Evolutionary conservation across 441 rosid species (phyloP).

Genomic region (Erysimum cheiri): DNA sequence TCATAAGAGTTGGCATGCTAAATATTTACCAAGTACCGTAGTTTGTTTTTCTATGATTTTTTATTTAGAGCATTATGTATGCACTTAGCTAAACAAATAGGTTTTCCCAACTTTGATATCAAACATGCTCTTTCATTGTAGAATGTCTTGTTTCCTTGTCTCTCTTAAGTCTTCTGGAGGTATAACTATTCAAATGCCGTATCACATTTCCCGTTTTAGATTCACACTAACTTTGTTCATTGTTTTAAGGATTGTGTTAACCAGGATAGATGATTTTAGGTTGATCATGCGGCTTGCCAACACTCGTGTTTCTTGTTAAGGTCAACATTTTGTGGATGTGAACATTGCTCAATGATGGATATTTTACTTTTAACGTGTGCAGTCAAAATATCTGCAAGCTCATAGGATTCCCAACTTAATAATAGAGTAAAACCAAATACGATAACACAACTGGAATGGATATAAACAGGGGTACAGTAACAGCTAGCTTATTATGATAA

Average conservation of each 20-base stretch:
- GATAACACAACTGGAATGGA: neutral
- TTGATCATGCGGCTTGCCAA: neutral
- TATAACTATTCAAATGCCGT: neutral
- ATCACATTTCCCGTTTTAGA: neutral
- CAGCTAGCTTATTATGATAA: neutral
- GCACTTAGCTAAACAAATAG: too few species aligned
- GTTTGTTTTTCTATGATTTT: too few species aligned
- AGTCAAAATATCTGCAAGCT: too few species aligned
- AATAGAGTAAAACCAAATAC: neutral
- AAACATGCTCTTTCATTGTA: neutral
- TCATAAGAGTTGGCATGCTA: too few species aligned
- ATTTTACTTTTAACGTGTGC: neutral
- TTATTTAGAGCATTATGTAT: too few species aligned
- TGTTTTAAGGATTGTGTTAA: neutral
- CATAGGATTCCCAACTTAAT: too few species aligned
- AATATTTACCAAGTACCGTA: too few species aligned
- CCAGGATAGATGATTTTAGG: neutral
- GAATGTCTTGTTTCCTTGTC: neutral
- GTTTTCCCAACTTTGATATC: too few species aligned
- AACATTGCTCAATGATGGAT: neutral
- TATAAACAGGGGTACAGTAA: constrained; percentile 8
- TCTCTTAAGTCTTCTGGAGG: neutral
- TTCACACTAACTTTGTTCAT: neutral
- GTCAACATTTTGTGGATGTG: neutral
- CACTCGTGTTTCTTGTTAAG: neutral